Evolutionary conservation across 2,329 filamentous ascomycete species (phyloP), one percentile per base, ranked within the genome.

Genomic region (Venturia pyrina): DNA sequence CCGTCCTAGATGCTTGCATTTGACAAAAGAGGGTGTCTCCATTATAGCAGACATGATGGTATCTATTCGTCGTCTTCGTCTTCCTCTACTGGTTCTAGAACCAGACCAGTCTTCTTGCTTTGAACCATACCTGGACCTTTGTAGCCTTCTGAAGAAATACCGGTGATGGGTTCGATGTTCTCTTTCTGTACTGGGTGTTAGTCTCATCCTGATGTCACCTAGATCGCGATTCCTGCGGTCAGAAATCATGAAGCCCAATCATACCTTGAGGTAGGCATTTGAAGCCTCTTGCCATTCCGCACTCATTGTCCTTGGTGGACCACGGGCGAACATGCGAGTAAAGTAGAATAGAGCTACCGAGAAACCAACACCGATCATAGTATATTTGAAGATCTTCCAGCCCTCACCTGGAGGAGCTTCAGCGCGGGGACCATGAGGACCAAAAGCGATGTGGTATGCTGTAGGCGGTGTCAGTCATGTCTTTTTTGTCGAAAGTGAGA

Each of bases 371-470:
- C 90, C 89, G 73, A 88, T 77, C 68, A 82, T 75, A 67, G 90
- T 88, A 79, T 92, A 90, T 76, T 87, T 81, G 74, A 89, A 83
- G 72, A 98, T 83, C 78, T 88, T 93, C 79, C 86, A 85, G 79
- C 83, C 84, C 84, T 97, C 93, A 74, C 91, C 93, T 70, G 95
- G 89, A 69, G 93, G 91, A 71, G 89, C 78, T 69, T 84, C 81
- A 71, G 93, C 88, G 73, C 95, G 93, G 73, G 95, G 95, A 67
- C 95, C 95, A 80, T 99, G 95, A 75, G 93, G 88, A 71, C 95
- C 95, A 77, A 99, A 99, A 71, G 95, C 93, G 75, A 99, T 96
- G 89, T 90, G 99, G 87, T 98, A 99, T 70, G 95, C 95, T 99
- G 77, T 78, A 71, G 34, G n/a, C 15, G 11, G 19, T 34, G 28